Evolutionary conservation across 2,329 filamentous ascomycete genomes (phyloP), one percentile per base, ranked within the genome.

Genomic region (Fusarium sambucinum): DNA sequence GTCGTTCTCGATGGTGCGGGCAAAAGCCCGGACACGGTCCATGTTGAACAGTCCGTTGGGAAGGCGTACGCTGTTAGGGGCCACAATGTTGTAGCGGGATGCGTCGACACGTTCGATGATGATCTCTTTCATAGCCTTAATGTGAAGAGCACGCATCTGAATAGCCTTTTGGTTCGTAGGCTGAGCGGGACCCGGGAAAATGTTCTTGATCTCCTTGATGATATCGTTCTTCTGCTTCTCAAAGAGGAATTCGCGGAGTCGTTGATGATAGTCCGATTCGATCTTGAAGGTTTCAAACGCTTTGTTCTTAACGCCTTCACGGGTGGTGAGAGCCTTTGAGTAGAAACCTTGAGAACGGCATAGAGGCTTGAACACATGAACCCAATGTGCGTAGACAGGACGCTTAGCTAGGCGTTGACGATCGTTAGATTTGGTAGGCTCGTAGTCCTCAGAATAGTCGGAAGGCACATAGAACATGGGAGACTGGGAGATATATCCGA

Each of bases 311-410:
- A 90, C 80, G 6, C 80, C 53, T 9, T 84, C 77, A 23, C 89
- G 80, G 3, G 74, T 76, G 3, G 73, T 67, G 1, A 50, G 69
- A 32, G 64, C 70, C 23, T 65, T 50, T 1, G 72, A 48, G 56
- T 81, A 83, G 2, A 76, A 77, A 0, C 79, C 79, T 25, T 81
- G 59, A 1, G 77, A 77, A 2, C 82, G 79, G 59, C 86, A 85
- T 4, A 72, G 73, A 0, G 89, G 87, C n/a, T 91, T 77, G 65
- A 87, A 93, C 7, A 89, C 86, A 2, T 89, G 82, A 6, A 90
- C 75, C 84, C 90, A 94, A 8, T 76, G 75, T 3, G 80, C 79
- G 73, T 88, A 93, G 29, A 88, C 81, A 0, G 84, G 83, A 1
- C 91, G 84, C 40, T 82, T 80, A 0, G 68, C 75, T 78, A 89